phyloP scores from a whole-genome alignment of 2,329 filamentous ascomycete species.

The Thelonectria olida region DNA sequence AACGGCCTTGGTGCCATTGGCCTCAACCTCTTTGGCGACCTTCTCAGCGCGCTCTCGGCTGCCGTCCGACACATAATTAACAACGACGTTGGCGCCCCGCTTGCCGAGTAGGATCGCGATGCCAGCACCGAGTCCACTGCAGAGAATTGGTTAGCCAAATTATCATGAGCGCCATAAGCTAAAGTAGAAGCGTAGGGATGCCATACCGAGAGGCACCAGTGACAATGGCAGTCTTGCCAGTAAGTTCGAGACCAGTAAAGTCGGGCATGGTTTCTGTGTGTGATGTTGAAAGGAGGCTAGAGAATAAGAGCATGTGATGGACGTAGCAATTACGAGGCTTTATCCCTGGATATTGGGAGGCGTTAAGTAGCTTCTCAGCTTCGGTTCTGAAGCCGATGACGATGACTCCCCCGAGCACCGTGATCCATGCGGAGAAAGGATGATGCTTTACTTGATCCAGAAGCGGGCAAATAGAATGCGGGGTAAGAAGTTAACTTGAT shows the following conservation, averaged over 20 bases:
- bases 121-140: constrained; percentile 30
- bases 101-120: constrained; percentile 28
- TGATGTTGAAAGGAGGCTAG: not conserved
- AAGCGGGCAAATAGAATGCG: too few relatives aligned
- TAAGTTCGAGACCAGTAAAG: constrained; percentile 33
- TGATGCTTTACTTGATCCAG: too few relatives aligned
- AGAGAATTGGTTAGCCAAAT: not conserved
- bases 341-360: not conserved
- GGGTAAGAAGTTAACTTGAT: too few relatives aligned
- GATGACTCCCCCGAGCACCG: too few relatives aligned
- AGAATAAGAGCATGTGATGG: too few relatives aligned
- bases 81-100: constrained; percentile 33
- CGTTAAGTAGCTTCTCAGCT: too few relatives aligned
- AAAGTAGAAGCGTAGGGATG: accelerated
- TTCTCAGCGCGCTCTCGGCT: constrained; percentile 29
- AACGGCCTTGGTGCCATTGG: constrained; percentile 24
- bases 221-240: constrained; percentile 38
- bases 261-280: constrained; percentile 5
- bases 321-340: too few relatives aligned
- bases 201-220: constrained; percentile 32
- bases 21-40: constrained; percentile 26
- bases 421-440: too few relatives aligned
- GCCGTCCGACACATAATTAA: constrained; percentile 26
- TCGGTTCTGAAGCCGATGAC: too few relatives aligned
- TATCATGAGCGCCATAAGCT: too few relatives aligned